Conservation (phyloP, 192 early-diverging fungal genomes). For the Linnemannia zychae region DNA sequence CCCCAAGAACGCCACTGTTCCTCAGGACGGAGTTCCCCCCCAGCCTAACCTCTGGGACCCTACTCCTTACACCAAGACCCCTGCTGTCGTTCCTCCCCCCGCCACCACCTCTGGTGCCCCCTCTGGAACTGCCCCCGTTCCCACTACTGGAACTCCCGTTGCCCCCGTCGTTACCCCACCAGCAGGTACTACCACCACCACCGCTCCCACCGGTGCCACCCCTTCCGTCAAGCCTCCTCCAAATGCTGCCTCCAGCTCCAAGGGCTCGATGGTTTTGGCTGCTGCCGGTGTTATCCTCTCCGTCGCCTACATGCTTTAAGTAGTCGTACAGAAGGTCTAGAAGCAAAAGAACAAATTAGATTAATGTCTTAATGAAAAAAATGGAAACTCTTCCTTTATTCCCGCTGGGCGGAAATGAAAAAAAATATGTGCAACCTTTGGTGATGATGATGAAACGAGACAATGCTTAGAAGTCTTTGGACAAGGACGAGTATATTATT, state of each 20-base stretch:
- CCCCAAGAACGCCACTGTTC: neutral
- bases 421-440: neutral
- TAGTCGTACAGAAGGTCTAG: neutral
- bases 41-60: neutral
- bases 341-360: neutral
- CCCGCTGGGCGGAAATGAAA: neutral
- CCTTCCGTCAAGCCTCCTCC: neutral
- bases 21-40: neutral
- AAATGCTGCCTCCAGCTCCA: constrained; percentile 20
- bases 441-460: neutral
- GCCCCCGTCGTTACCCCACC: constrained; percentile 1
- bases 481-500: no score
- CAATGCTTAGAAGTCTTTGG: no score
- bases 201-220: neutral
- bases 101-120: neutral
- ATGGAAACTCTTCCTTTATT: neutral
- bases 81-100: neutral
- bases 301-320: constrained; percentile 47
- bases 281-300: constrained; percentile 37
- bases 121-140: neutral
- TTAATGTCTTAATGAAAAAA: neutral
- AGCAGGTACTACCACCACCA: neutral
- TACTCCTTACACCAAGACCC: neutral
- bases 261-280: constrained; percentile 39
- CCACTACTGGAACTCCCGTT: neutral